Evolutionary conservation across 441 rosid genomes (phyloP).

Genomic region (Adansonia grandidieri): DNA sequence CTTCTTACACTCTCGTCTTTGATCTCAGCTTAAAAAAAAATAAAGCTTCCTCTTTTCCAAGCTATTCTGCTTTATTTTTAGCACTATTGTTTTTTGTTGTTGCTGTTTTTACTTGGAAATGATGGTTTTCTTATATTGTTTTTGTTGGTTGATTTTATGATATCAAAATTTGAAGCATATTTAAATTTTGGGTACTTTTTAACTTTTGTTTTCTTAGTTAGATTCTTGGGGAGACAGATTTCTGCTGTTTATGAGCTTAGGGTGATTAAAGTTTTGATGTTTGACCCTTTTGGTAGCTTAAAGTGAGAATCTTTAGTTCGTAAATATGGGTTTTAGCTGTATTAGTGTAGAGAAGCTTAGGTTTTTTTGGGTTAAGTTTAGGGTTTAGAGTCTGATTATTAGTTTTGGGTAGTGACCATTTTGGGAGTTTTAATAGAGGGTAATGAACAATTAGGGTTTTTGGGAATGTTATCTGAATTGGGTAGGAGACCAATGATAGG

Average conservation of each 20-base stretch:
- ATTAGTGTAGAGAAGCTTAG: conserved; percentile 33
- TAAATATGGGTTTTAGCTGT: conserved; percentile 39
- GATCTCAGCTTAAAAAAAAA: conserved; percentile 25
- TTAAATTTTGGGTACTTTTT: conserved; percentile 16
- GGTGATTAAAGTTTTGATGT: conserved; percentile 33
- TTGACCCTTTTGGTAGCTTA: conserved; percentile 23
- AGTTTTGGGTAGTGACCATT: conserved; percentile 36
- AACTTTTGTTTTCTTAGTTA: conserved; percentile 18
- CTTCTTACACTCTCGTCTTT: conserved; percentile 15
- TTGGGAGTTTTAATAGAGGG: conserved; percentile 27
- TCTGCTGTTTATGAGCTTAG: conserved; percentile 29
- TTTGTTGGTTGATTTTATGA: conserved; percentile 12
- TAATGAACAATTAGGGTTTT: conserved; percentile 44
- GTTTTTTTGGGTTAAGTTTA: conserved; percentile 33
- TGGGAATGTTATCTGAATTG: conserved; percentile 65
- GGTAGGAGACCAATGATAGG: conserved; percentile 75
- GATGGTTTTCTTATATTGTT: conserved; percentile 26
- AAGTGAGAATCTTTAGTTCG: conserved; percentile 33
- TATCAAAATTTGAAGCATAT: conserved; percentile 8
- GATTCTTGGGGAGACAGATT: conserved; percentile 1
- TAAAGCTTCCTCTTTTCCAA: conserved; percentile 27
- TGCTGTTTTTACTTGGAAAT: conserved; percentile 27
- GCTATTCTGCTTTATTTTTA: conserved; percentile 20
- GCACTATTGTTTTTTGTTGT: neutral
- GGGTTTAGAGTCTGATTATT: conserved; percentile 34